These are phyloP conservation scores for Draba incana DNA, from an alignment of 345 rosid genomes.

Conservation along the genomic window DNA sequence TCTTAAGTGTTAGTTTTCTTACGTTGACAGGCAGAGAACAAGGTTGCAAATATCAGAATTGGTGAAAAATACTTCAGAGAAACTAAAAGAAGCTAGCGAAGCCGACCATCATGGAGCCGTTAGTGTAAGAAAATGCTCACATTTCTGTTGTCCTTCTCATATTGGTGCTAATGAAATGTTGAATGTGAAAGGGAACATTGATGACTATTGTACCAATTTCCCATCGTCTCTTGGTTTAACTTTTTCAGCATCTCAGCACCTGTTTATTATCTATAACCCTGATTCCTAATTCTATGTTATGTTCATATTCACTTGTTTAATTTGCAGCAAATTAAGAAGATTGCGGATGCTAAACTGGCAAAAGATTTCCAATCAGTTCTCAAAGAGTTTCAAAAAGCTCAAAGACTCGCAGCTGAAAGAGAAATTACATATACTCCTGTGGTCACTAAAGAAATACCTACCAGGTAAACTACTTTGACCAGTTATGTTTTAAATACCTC, in stretches of 20 bases:
- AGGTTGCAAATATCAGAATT: conserved; percentile 63
- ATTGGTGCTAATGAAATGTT: conserved; percentile 17
- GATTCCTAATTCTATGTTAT: not conserved
- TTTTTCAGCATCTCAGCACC: not conserved
- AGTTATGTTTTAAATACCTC: not conserved
- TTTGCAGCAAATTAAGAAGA: conserved; percentile 67
- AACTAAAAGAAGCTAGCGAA: conserved; percentile 74
- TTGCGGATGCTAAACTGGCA: conserved; percentile 77
- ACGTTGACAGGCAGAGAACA: conserved; percentile 57
- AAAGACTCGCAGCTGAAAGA: conserved; percentile 78
- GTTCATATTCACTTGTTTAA: conserved; percentile 13
- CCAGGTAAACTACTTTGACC: conserved; percentile 47
- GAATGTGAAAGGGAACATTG: not conserved
- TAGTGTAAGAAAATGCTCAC: conserved; percentile 48
- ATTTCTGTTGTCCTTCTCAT: not conserved
- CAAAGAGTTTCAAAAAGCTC: conserved; percentile 73
- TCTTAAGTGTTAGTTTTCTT: not conserved
- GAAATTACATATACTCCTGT: conserved; percentile 60
- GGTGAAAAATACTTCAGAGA: conserved; percentile 70
- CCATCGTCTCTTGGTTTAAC: not conserved
- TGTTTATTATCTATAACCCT: not conserved
- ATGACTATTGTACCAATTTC: not conserved
- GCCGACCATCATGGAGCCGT: conserved; percentile 53
- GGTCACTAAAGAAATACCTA: conserved; percentile 52
- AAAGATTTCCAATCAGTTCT: conserved; percentile 69